A percentile compares a stretch with the other conserved stretches of the same genome.
Conservation (phyloP, 495 filamentous ascomycete genomes). For the Mytilinidion resinicola region DNA sequence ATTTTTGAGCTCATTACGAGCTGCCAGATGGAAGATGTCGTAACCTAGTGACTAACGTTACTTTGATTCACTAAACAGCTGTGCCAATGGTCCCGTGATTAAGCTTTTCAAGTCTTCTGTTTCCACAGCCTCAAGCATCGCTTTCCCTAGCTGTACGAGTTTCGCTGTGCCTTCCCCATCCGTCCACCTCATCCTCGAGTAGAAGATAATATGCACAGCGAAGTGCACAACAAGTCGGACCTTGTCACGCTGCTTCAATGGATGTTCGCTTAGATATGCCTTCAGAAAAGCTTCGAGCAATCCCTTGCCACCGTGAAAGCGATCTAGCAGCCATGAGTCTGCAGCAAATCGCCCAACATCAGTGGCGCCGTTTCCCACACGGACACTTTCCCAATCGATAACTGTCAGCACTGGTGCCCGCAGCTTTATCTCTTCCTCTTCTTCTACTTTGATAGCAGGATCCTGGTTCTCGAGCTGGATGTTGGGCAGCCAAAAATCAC, state of each 20-base stretch:
- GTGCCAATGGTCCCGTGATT: constrained; percentile 5
- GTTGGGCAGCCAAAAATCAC: constrained; percentile 4
- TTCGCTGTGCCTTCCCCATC: constrained; percentile 10
- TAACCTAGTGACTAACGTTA: not conserved
- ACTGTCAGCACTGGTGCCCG: constrained; percentile 7
- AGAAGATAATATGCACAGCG: constrained; percentile 13
- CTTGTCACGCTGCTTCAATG: constrained; percentile 13
- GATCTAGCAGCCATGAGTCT: constrained; percentile 3
- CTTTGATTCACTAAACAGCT: constrained; percentile 7
- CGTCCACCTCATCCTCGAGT: constrained; percentile 17
- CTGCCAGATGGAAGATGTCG: too few relatives aligned
- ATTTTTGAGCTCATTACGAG: too few relatives aligned
- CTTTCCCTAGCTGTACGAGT: constrained; percentile 12
- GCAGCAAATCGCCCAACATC: constrained; percentile 6
- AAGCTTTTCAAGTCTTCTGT: constrained; percentile 6
- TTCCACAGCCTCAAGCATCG: constrained; percentile 12
- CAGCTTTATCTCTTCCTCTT: constrained; percentile 3
- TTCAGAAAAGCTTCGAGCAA: constrained; percentile 3
- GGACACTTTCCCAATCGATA: constrained; percentile 1
- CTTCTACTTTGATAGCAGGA: constrained; percentile 6
- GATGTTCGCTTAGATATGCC: constrained; percentile 6
- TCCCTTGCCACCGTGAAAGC: constrained; percentile 3
- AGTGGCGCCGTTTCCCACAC: constrained; percentile 4
- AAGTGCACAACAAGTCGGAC: constrained; percentile 12
- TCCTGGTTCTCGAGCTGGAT: constrained; percentile 11